Conservation (phyloP, 208 protist species). For the Trypanosoma cruzi region DNA sequence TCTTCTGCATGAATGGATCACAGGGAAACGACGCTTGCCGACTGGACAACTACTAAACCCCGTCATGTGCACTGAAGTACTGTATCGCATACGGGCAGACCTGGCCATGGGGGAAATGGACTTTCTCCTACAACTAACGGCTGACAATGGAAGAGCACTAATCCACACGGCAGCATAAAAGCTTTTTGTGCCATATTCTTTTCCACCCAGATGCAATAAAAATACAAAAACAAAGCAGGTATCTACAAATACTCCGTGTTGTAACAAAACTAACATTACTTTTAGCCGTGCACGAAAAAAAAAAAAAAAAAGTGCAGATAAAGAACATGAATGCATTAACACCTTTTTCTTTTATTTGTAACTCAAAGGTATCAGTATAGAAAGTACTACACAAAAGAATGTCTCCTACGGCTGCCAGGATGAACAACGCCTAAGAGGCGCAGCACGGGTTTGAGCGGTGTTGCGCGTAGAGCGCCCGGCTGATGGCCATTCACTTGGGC, state of each 20-base stretch:
- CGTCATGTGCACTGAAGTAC: conserved; percentile 1
- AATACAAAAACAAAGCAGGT: neutral
- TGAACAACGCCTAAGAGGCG: neutral
- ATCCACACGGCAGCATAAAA: neutral
- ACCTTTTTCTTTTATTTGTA: too few species aligned
- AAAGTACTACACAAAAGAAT: neutral
- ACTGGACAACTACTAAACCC: neutral
- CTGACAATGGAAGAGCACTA: neutral
- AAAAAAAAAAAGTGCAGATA: too few species aligned
- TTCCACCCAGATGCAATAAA: neutral
- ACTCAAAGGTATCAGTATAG: too few species aligned
- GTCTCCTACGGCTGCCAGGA: neutral
- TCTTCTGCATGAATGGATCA: conserved; percentile 13
- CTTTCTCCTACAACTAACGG: conserved; percentile 7
- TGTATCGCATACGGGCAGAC: conserved; percentile 14
- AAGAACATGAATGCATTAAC: too few species aligned
- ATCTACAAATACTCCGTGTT: too few species aligned
- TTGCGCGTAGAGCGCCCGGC: neutral
- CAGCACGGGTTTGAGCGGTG: neutral
- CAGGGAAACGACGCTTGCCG: neutral
- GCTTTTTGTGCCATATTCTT: neutral
- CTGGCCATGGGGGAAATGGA: conserved; percentile 1
- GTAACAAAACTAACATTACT: too few species aligned
- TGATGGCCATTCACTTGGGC: too few species aligned
- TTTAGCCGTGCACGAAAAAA: too few species aligned